phyloP scores from a whole-genome alignment of 169 alveolate species.

The Cryptosporidium ryanae region DNA sequence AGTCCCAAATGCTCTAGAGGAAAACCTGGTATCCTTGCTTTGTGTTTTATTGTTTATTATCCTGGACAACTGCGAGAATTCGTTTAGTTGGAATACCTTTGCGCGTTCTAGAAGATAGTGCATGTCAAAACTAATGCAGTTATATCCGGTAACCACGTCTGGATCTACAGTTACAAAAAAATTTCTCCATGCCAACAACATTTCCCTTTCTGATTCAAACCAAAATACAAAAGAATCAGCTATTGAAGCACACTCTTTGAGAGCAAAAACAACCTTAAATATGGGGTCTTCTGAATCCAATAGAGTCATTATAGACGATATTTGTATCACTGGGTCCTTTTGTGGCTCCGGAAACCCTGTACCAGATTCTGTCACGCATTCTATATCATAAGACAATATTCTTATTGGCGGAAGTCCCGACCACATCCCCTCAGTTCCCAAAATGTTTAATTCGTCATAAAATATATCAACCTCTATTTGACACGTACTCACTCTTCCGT shows the following conservation, averaged over 20 bases:
- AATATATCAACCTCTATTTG: conserved; percentile 92
- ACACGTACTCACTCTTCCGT: conserved; percentile 80
- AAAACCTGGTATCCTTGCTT: conserved; percentile 85
- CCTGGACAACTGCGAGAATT: conserved; percentile 81
- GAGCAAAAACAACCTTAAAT: conserved; percentile 85
- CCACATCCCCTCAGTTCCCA: conserved; percentile 91
- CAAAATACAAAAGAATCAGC: conserved; percentile 88
- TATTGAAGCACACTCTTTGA: conserved; percentile 87
- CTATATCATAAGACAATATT: conserved; percentile 93
- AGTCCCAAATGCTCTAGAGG: conserved; percentile 92
- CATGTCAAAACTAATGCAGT: conserved; percentile 97
- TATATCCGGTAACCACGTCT: conserved; percentile 97
- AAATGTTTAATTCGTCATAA: conserved; percentile 81
- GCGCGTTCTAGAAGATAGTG: conserved; percentile 96
- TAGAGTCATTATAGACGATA: conserved; percentile 90
- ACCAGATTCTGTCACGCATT: conserved; percentile 89
- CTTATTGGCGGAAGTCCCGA: conserved; percentile 95
- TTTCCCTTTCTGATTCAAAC: conserved; percentile 86
- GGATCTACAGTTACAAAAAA: conserved; percentile 91
- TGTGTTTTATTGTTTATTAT: not conserved
- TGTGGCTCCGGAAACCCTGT: conserved; percentile 96
- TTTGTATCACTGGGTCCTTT: conserved; percentile 95
- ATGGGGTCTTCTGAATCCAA: conserved; percentile 82
- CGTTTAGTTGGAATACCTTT: conserved; percentile 85
- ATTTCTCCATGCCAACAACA: conserved; percentile 90